These are phyloP conservation scores for Podospora bellae-mahoneyi DNA, from an alignment of 495 filamentous ascomycete genomes.

Conservation along the genomic window DNA sequence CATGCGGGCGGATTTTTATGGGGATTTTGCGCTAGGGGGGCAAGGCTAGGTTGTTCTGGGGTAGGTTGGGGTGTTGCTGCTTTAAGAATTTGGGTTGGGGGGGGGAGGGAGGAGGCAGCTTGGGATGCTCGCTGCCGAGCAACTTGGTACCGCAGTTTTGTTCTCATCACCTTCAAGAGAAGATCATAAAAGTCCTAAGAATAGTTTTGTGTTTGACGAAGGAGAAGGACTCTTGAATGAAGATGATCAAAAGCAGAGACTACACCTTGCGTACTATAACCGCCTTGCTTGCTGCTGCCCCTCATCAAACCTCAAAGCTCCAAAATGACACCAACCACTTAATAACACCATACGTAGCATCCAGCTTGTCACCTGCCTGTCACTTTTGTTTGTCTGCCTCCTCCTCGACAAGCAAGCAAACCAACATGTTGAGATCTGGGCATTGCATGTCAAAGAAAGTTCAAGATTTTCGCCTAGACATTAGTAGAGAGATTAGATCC, in stretches of 20 bases:
- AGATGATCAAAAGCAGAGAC: no score
- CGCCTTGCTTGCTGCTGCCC: no score
- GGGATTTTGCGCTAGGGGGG: neutral
- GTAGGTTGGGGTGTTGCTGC: neutral
- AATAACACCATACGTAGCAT: neutral
- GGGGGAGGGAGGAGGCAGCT: neutral
- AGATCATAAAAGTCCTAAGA: no score
- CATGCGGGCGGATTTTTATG: slow-evolving; percentile 23
- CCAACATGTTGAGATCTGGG: no score
- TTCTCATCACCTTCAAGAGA: no score
- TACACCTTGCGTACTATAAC: neutral
- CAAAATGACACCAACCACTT: neutral
- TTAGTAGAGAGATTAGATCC: neutral
- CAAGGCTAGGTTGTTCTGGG: slow-evolving; percentile 4
- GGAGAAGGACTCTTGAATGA: no score
- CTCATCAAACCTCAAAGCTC: neutral
- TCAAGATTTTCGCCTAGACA: neutral
- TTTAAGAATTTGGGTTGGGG: neutral
- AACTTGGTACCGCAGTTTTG: no score
- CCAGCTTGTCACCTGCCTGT: neutral
- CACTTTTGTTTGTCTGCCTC: no score
- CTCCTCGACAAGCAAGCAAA: no score
- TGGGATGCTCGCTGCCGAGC: neutral
- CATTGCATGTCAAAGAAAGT: no score
- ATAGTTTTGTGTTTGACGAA: no score